Evolutionary conservation across 2,329 filamentous ascomycete species (phyloP), one percentile per base, ranked within the genome.

Genomic region (Phaeomoniella chlamydospora): DNA sequence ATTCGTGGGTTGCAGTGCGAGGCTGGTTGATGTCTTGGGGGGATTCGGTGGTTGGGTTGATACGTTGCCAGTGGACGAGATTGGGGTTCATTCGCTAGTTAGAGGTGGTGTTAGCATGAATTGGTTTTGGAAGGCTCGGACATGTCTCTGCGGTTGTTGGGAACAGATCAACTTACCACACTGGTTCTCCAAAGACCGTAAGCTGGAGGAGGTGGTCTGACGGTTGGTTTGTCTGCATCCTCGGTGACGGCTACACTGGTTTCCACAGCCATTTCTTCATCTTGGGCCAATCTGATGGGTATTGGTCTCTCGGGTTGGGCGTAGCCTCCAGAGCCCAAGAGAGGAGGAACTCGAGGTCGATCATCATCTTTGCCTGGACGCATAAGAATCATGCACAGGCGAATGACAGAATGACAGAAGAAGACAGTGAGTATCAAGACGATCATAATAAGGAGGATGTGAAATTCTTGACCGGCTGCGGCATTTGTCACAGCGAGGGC

Each of bases 171-270:
- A 74, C 77, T 56, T 68, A 83, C 78, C 57, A 90, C 82, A 49
- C 80, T 88, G 54, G 78, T 77, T 36, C 84, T 68, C 82, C 84
- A 92, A 1, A 85, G 61, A 0, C 86, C 86, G 51, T 94, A 94
- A 2, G 84, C 84, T 0, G 87, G 86, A 3, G 87, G 86, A 5
- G 76, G 73, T 14, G 67, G 44, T 46, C 49, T 52, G 37, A 54
- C 39, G 14, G 76, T 75, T 30, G 61, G 59, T 0, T 68, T 59
- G 39, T 74, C 68, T 35, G 64, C 70, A 38, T 72, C 67, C 34
- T 44, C 40, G 36, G 67, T 54, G 3, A 68, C 71, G 9, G 6
- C 22, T 6, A n/a, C 22, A 6, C 9, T 26, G 18, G 44, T 44
- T 19, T 49, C 47, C 15, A 44, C 37, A 2, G 62, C 68, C 13